Evolutionary conservation across 2,329 filamentous ascomycete genomes (phyloP), one percentile per base, ranked within the genome.

Genomic region (Geosmithia morbida): DNA sequence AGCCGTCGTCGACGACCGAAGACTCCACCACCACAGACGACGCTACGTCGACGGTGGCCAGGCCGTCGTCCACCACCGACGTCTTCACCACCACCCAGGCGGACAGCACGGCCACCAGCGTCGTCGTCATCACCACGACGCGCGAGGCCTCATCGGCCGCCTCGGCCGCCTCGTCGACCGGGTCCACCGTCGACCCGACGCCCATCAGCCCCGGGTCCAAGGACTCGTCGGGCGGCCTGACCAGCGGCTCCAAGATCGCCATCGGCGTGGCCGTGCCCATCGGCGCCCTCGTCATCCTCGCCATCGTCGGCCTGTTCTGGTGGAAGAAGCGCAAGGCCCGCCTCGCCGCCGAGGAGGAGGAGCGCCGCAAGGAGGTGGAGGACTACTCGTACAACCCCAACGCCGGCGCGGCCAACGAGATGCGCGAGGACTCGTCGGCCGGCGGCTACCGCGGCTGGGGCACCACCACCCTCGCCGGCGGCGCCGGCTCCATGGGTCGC

Each of bases 341-440:
- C 53, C 92, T 87, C 70, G 79, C 80, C 52, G 85, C 83, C 14
- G 87, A 92, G 59, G 92, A 96, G 61, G 80, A 89, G 57, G 80
- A 89, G 57, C 79, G 92, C 46, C 79, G 89, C 52, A 96, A 96
- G 68, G 92, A 98, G 65, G 88, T 96, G 11, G 90, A 97, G 62
- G 92, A 97, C 60, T 97, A 97, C 61, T 83, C 85, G 30, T 97
- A 89, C 71, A 97, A 97, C 63, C 92, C 92, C n/a, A 97, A 97
- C 65, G 83, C 88, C 13, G 60, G 63, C 40, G 60, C 13, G 11
- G 3, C 33, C 33, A 80, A 80, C 55, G 81, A 90, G 61, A 88
- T 89, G 82, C 75, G 79, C 49, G 86, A 95, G 59, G 85, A 87
- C 52, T 74, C 72, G 48, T 76, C 79, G 2, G 33, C 33, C 33